Percentiles rank a stretch among this genome's conserved stretches.
These are phyloP conservation scores for Hyparrhenia diplandra DNA, from an alignment of 176 grass and related monocot species.

Conservation along the genomic window DNA sequence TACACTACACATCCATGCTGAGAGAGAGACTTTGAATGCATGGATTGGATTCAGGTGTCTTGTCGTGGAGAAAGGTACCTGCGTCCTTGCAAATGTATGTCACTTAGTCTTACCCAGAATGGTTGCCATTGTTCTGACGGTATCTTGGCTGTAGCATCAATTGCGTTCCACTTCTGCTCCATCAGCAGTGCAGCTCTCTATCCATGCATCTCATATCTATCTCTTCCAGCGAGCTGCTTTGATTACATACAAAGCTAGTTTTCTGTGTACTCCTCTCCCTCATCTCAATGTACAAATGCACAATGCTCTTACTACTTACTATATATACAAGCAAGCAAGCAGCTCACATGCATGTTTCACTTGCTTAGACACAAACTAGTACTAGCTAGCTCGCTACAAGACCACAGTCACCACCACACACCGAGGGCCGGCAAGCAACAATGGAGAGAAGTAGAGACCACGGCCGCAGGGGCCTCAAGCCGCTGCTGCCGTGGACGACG, in stretches of 20 bases:
- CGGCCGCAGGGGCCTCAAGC: conserved; percentile 5
- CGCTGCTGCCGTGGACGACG: conserved; percentile 11
- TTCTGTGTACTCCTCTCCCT: too few species aligned
- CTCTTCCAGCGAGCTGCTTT: background rate
- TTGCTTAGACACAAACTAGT: background rate
- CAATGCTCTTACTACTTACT: background rate
- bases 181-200: background rate
- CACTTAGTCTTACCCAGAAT: conserved; percentile 38
- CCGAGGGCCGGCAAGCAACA: background rate
- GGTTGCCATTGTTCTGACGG: conserved; percentile 20
- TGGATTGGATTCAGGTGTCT: conserved; percentile 30
- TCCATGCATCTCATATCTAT: background rate
- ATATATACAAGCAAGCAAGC: background rate
- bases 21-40: too few species aligned
- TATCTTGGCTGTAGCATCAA: conserved; percentile 38
- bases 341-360: background rate
- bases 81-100: conserved; percentile 32
- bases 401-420: too few species aligned
- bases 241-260: too few species aligned
- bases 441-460: conserved; percentile 32
- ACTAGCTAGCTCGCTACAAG: background rate
- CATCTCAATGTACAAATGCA: too few species aligned
- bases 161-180: background rate
- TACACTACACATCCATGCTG: background rate
- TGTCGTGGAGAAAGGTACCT: conserved; percentile 14